Conservation (phyloP, 306 rosid genomes). For the Vachellia pachyceras region DNA sequence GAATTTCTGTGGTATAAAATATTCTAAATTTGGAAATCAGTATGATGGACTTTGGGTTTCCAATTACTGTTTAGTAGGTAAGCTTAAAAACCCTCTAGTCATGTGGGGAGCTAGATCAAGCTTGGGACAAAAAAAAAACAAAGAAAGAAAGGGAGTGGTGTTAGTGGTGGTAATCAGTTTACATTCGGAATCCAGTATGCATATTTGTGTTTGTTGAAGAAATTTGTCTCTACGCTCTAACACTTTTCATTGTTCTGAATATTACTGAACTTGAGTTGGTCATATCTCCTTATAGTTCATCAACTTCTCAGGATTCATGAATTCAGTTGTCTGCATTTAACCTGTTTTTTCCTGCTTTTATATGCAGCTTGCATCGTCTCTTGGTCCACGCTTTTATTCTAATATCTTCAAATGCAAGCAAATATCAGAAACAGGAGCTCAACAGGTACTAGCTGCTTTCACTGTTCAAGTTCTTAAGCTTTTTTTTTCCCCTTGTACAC, state of each 20-base stretch:
- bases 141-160: neutral
- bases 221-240: neutral
- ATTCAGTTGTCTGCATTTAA: constrained; percentile 23
- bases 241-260: neutral
- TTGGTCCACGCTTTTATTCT: constrained; percentile 94
- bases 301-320: constrained; percentile 23
- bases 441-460: constrained; percentile 65
- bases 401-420: constrained; percentile 99
- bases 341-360: constrained; percentile 35
- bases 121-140: neutral
- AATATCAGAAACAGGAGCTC: constrained; percentile 99
- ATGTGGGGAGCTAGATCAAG: neutral
- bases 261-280: constrained; percentile 18
- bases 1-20: constrained; percentile 1
- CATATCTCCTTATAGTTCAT: constrained; percentile 16
- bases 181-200: neutral
- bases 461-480: neutral
- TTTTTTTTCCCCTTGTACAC: neutral
- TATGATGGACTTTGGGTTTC: neutral
- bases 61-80: neutral
- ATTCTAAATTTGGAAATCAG: neutral
- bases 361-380: constrained; percentile 95
- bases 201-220: neutral
- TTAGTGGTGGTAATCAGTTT: neutral
- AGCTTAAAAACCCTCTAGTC: neutral